These are phyloP conservation scores for Jatropha curcas DNA, from an alignment of 345 rosid genomes.

Conservation along the genomic window DNA sequence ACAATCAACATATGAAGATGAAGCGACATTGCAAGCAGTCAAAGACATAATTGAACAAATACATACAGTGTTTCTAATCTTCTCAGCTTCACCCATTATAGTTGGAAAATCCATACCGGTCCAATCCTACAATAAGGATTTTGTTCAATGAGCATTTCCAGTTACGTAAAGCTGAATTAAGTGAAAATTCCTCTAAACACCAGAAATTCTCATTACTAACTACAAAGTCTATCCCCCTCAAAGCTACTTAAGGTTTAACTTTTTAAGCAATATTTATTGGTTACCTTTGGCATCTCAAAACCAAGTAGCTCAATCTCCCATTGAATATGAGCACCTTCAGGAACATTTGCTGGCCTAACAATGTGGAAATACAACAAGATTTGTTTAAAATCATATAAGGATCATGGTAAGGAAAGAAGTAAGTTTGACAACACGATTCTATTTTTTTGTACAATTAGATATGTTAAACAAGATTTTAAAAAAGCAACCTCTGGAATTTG, in stretches of 20 bases:
- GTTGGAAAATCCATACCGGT: constrained; percentile 84
- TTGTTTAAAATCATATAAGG: constrained; percentile 10
- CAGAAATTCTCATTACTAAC: not conserved
- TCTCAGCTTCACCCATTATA: constrained; percentile 93
- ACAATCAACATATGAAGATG: not conserved
- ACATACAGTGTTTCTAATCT: constrained; percentile 79
- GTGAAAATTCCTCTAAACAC: not conserved
- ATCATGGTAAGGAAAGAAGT: not conserved
- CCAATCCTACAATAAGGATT: constrained; percentile 74
- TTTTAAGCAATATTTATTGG: constrained; percentile 1
- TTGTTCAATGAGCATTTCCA: constrained; percentile 1
- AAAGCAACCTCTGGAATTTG: constrained; percentile 71
- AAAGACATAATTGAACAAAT: constrained; percentile 11
- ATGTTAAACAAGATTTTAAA: constrained; percentile 16
- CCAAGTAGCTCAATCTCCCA: constrained; percentile 98
- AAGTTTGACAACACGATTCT: not conserved
- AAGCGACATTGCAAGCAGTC: not conserved
- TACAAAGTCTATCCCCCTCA: not conserved
- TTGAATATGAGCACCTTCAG: constrained; percentile 83
- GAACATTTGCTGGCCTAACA: constrained; percentile 74
- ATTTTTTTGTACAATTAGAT: not conserved
- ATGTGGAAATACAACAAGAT: constrained; percentile 17
- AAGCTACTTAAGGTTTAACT: not conserved
- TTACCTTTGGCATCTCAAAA: constrained; percentile 93
- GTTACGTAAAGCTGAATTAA: constrained; percentile 3